These are phyloP conservation scores for Plasmodium falciparum DNA, from an alignment of 169 alveolate genomes.

Conservation along the genomic window DNA sequence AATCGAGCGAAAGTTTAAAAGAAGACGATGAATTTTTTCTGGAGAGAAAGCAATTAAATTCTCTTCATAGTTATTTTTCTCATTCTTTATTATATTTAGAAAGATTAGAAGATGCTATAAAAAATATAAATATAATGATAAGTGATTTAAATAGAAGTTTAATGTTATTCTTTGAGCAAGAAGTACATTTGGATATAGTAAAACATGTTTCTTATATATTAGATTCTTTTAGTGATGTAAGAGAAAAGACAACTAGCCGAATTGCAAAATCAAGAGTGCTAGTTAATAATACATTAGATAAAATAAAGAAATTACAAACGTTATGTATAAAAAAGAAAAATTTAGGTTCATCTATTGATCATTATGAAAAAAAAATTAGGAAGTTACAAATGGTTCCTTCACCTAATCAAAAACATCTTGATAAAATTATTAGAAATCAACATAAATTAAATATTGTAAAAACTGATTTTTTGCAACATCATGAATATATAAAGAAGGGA, in stretches of 20 bases:
- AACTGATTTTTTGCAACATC: conserved; percentile 39
- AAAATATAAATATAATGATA: conserved; percentile 73
- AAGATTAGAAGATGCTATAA: conserved; percentile 69
- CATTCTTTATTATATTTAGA: conserved; percentile 69
- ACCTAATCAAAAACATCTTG: conserved; percentile 68
- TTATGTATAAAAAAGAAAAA: conserved; percentile 61
- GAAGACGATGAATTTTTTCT: conserved; percentile 60
- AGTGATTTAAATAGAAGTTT: conserved; percentile 70
- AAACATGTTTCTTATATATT: conserved; percentile 62
- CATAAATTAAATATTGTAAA: conserved; percentile 60
- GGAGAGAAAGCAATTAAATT: conserved; percentile 63
- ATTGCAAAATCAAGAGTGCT: conserved; percentile 23
- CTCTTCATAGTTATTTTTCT: conserved; percentile 45
- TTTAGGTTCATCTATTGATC: conserved; percentile 58
- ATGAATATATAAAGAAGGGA: conserved; percentile 68
- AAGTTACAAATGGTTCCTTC: conserved; percentile 41
- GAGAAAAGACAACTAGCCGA: conserved; percentile 64
- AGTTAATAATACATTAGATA: conserved; percentile 56
- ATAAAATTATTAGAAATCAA: conserved; percentile 66
- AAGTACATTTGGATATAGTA: conserved; percentile 56
- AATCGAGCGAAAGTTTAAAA: conserved; percentile 34
- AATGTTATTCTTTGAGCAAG: conserved; percentile 74
- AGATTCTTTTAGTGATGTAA: conserved; percentile 62
- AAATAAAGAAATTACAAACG: conserved; percentile 47
- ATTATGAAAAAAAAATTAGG: conserved; percentile 74